phyloP scores from a whole-genome alignment of 352 stramenopile genomes.

The Phytophthora rubi region DNA sequence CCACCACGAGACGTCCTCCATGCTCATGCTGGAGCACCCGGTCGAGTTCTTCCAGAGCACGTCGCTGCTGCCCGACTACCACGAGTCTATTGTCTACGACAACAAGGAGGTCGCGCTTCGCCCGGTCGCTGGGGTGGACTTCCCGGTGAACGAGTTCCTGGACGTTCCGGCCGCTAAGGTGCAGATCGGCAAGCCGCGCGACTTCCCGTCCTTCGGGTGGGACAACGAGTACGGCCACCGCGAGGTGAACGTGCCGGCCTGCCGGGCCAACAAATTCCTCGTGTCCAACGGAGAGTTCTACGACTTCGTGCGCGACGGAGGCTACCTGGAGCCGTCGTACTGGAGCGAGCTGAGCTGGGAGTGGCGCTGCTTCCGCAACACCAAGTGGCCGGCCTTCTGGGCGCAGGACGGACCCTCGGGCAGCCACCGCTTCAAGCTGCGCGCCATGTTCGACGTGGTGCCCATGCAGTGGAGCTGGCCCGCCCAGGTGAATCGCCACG shows the following conservation, averaged over 20 bases:
- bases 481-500: conserved; percentile 96
- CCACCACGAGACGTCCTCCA: conserved; percentile 97
- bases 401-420: conserved; percentile 90
- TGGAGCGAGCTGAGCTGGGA: conserved; percentile 95
- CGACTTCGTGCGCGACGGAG: conserved; percentile 94
- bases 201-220: conserved; percentile 96
- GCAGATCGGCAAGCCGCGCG: conserved; percentile 89
- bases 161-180: conserved; percentile 70
- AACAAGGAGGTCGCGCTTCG: conserved; percentile 48
- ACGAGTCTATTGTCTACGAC: conserved; percentile 46
- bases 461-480: conserved; percentile 97
- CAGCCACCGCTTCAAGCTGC: conserved; percentile 94
- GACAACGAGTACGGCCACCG: conserved; percentile 97
- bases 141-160: conserved; percentile 91
- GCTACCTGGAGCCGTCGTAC: conserved; percentile 91
- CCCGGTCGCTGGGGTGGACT: conserved; percentile 85
- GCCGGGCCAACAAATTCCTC: conserved; percentile 91
- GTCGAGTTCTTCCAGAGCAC: conserved; percentile 90
- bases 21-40: conserved; percentile 94
- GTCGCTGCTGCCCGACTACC: conserved; percentile 85
- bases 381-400: conserved; percentile 97
- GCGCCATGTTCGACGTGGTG: conserved; percentile 91
- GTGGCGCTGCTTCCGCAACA: conserved; percentile 95
- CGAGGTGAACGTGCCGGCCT: conserved; percentile 86
- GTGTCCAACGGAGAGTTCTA: conserved; percentile 97